Conservation (phyloP, 495 filamentous ascomycete species). For the Neurospora sublineolata region DNA sequence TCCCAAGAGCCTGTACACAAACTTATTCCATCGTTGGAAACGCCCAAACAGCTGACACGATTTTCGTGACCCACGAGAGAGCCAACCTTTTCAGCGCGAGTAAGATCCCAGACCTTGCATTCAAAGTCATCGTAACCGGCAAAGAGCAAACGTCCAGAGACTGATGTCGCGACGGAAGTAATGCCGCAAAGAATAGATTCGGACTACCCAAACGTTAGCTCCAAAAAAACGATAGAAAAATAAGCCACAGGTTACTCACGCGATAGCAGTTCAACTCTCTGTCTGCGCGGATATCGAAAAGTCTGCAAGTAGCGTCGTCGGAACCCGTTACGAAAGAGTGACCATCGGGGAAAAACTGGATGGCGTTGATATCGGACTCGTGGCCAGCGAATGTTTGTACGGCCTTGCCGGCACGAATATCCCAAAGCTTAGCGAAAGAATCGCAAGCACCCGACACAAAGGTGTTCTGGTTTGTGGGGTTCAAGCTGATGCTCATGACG, state of each 20-base stretch:
- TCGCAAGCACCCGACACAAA: constrained; percentile 98
- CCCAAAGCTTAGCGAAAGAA: constrained; percentile 97
- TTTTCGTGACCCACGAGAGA: constrained; percentile 96
- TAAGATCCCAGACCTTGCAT: constrained; percentile 99
- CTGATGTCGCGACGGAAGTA: constrained; percentile 95
- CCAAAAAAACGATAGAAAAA: neutral
- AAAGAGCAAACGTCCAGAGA: constrained; percentile 90
- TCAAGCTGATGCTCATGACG: constrained; percentile 99
- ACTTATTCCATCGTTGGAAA: constrained; percentile 98
- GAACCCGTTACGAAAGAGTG: constrained; percentile 98
- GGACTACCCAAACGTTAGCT: constrained; percentile 47
- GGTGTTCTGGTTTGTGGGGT: constrained; percentile 96
- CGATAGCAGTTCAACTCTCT: constrained; percentile 93
- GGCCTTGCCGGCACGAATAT: constrained; percentile 95
- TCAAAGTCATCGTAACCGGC: constrained; percentile 98
- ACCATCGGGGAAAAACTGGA: constrained; percentile 98
- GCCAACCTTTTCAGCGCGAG: constrained; percentile 92
- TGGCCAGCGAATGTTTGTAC: constrained; percentile 97
- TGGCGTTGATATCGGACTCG: constrained; percentile 98
- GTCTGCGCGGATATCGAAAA: constrained; percentile 96
- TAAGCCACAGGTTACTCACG: constrained; percentile 41
- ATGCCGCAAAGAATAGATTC: constrained; percentile 97
- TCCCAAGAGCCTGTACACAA: constrained; percentile 99
- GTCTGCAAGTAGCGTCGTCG: constrained; percentile 91
- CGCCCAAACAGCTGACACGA: constrained; percentile 93